phyloP scores from a whole-genome alignment of 371 early-diverging fungal genomes.

The Mortierella sp. region DNA sequence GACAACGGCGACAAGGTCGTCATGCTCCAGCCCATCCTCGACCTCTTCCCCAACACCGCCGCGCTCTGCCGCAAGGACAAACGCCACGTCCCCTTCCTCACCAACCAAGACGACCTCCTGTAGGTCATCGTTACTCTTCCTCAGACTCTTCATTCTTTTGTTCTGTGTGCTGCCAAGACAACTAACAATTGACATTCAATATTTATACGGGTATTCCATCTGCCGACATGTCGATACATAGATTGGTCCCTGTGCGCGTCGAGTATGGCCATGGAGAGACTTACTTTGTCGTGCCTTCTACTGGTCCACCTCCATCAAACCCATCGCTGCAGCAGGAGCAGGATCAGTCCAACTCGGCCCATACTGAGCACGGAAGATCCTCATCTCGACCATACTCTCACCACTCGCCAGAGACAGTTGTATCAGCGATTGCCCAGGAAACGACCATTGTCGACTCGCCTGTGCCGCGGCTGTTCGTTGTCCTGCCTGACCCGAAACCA shows the following conservation, averaged over 20 bases:
- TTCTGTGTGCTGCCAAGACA: background rate
- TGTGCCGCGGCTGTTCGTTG: conserved; percentile 22
- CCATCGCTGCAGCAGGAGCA: background rate
- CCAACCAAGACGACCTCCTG: conserved; percentile 22
- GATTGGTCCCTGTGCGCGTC: conserved; percentile 28
- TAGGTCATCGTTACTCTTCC: background rate
- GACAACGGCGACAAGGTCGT: conserved; percentile 7
- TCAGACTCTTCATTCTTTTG: background rate
- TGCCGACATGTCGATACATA: background rate
- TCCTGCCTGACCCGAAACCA: conserved; percentile 30
- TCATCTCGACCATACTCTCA: background rate
- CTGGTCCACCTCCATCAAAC: background rate
- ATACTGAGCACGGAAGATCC: too few relatives aligned
- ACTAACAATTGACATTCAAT: background rate
- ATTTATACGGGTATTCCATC: background rate
- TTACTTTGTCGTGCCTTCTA: conserved; percentile 8
- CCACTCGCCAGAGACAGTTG: background rate
- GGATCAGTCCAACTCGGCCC: background rate
- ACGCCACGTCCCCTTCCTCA: conserved; percentile 18
- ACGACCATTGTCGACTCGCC: background rate
- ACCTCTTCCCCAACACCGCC: conserved; percentile 26
- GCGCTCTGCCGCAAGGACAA: conserved; percentile 10
- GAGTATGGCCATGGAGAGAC: conserved; percentile 7
- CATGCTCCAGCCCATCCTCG: conserved; percentile 23
- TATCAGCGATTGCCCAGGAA: background rate